Evolutionary conservation across 2,329 filamentous ascomycete species (phyloP).

Genomic region (Trichoderma sp.): DNA sequence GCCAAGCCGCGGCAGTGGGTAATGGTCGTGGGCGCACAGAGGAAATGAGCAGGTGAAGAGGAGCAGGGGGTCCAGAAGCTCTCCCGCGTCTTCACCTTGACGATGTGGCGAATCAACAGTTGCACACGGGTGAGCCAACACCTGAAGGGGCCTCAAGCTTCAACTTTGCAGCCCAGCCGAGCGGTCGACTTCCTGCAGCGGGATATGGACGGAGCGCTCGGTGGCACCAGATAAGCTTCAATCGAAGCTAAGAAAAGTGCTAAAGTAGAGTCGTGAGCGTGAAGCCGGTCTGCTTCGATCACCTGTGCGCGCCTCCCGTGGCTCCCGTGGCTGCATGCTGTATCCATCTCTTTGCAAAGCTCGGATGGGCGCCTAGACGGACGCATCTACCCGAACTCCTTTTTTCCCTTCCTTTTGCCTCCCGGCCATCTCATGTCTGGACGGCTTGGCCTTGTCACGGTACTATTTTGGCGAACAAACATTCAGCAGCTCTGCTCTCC

Average conservation of each 20-base stretch:
- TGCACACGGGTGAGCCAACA: background rate
- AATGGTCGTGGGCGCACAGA: slow-evolving; percentile 19
- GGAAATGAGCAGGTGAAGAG: slow-evolving; percentile 24
- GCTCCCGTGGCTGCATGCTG: no score
- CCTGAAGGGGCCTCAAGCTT: slow-evolving; percentile 12
- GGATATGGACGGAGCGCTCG: slow-evolving; percentile 9
- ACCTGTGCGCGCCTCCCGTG: background rate
- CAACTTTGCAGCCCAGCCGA: slow-evolving; percentile 9
- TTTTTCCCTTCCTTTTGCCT: background rate
- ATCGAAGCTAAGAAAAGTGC: background rate
- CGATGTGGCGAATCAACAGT: slow-evolving; percentile 3
- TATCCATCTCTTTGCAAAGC: background rate
- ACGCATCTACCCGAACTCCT: slow-evolving; percentile 5
- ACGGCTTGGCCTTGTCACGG: background rate
- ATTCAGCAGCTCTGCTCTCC: slow-evolving; percentile 1
- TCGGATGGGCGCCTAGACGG: background rate
- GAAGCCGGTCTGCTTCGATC: background rate
- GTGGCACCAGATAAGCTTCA: background rate
- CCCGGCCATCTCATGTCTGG: background rate
- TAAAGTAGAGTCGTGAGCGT: background rate
- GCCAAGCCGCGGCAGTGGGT: slow-evolving; percentile 18
- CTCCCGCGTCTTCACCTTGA: slow-evolving; percentile 5
- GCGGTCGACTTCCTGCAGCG: background rate
- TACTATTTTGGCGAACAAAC: background rate
- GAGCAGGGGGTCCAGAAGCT: slow-evolving; percentile 6